Evolutionary conservation across 768 basidiomycete genomes (phyloP).

Genomic region (Pholiota microspora): DNA sequence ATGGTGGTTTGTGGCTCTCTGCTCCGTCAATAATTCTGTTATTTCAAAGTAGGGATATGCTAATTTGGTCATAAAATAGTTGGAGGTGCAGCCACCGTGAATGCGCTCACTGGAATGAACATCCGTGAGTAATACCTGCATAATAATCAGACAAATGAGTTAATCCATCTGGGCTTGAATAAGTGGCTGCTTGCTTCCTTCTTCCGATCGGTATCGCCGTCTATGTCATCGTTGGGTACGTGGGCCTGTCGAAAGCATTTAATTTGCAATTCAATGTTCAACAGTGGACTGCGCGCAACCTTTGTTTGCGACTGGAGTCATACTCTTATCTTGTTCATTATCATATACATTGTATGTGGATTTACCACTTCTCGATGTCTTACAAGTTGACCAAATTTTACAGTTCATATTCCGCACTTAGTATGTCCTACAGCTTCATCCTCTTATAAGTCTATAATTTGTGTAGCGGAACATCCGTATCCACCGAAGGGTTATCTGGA

Average conservation of each 20-base stretch:
- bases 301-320: conserved; percentile 45
- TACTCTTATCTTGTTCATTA: conserved; percentile 42
- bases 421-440: conserved; percentile 17
- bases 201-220: conserved; percentile 44
- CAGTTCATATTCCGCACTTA: conserved; percentile 30
- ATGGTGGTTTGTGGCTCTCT: conserved; percentile 51
- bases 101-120: conserved; percentile 44
- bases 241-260: background rate
- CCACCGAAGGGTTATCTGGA: conserved; percentile 35
- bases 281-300: conserved; percentile 40
- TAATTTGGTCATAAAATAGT: conserved; percentile 22
- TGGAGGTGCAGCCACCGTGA: conserved; percentile 45
- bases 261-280: background rate
- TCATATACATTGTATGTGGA: conserved; percentile 28
- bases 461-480: conserved; percentile 32
- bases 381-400: background rate
- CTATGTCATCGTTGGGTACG: conserved; percentile 35
- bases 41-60: too few species aligned
- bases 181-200: conserved; percentile 40
- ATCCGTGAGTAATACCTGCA: conserved; percentile 17
- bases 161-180: background rate
- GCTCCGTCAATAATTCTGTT: conserved; percentile 33
- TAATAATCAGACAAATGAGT: background rate
- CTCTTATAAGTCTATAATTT: background rate
- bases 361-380: background rate